Percentiles rank a stretch among this genome's conserved stretches.
phyloP scores from a whole-genome alignment of 139 green algal species.

The Limnomonas spitsbergensis region DNA sequence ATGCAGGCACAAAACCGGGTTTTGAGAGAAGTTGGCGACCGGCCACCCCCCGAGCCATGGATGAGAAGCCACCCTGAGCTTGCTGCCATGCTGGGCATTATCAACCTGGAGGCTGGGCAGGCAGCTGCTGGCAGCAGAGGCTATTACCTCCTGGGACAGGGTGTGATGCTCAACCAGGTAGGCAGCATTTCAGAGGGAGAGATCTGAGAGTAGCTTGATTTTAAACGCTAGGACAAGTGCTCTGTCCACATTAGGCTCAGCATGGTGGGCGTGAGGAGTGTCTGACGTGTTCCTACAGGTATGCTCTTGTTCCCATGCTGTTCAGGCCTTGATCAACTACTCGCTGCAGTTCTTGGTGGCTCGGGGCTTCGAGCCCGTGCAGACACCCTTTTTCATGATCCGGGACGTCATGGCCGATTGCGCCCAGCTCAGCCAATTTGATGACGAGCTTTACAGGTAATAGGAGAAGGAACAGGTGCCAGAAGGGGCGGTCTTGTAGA shows the following conservation, averaged over 20 bases:
- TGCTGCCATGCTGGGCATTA: constrained; percentile 70
- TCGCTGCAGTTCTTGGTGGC: constrained; percentile 59
- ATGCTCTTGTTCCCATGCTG: not conserved
- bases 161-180: constrained; percentile 95
- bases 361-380: constrained; percentile 72
- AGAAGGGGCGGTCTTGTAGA: not conserved
- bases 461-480: too few relatives aligned
- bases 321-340: constrained; percentile 56
- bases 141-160: constrained; percentile 91
- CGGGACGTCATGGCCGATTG: constrained; percentile 91
- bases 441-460: constrained; percentile 94
- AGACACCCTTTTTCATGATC: constrained; percentile 57
- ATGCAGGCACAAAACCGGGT: constrained; percentile 81
- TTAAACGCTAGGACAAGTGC: not conserved
- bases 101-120: constrained; percentile 82
- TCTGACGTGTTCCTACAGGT: not conserved
- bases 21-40: constrained; percentile 55
- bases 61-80: constrained; percentile 80
- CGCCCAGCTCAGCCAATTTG: constrained; percentile 97
- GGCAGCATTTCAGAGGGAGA: not conserved
- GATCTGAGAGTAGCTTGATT: not conserved
- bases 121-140: constrained; percentile 80
- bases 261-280: not conserved
- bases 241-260: not conserved
- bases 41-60: constrained; percentile 47